Evolutionary conservation across 495 filamentous ascomycete genomes (phyloP).

Genomic region (Penicillium egyptiacum): DNA sequence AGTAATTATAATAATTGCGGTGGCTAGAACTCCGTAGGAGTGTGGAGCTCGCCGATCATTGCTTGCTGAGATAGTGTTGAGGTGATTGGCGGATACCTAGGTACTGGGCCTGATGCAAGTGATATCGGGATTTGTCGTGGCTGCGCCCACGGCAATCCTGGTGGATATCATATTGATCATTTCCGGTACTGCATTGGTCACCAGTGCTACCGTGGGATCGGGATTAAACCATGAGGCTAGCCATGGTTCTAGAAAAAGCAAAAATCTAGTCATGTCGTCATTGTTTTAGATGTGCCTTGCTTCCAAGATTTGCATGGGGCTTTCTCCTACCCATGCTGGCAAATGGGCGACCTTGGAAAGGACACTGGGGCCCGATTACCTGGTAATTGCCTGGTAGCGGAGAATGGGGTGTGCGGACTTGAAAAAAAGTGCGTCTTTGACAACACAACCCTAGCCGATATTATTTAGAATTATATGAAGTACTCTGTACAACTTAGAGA

Average conservation of each 20-base stretch:
- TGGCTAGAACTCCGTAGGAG: background rate
- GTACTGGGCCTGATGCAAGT: background rate
- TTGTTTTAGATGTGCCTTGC: background rate
- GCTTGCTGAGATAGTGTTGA: background rate
- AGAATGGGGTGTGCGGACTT: background rate
- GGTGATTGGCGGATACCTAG: background rate
- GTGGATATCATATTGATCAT: too few species aligned
- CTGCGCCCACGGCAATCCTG: background rate
- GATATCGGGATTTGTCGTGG: background rate
- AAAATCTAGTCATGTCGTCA: background rate
- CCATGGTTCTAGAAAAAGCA: constrained; percentile 8
- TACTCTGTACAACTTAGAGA: background rate
- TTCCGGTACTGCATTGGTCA: background rate
- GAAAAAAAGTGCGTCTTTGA: background rate
- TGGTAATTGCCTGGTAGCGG: background rate
- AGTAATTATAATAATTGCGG: background rate
- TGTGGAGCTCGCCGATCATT: background rate
- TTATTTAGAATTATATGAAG: background rate
- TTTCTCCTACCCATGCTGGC: background rate
- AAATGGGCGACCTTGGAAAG: background rate
- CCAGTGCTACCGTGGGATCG: constrained; percentile 4
- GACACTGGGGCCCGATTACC: background rate
- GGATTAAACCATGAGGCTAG: constrained; percentile 6
- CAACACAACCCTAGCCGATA: background rate
- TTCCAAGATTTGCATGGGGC: background rate